Conservation (phyloP, 2,329 filamentous ascomycete species). For the Mollisiaceae sp. region DNA sequence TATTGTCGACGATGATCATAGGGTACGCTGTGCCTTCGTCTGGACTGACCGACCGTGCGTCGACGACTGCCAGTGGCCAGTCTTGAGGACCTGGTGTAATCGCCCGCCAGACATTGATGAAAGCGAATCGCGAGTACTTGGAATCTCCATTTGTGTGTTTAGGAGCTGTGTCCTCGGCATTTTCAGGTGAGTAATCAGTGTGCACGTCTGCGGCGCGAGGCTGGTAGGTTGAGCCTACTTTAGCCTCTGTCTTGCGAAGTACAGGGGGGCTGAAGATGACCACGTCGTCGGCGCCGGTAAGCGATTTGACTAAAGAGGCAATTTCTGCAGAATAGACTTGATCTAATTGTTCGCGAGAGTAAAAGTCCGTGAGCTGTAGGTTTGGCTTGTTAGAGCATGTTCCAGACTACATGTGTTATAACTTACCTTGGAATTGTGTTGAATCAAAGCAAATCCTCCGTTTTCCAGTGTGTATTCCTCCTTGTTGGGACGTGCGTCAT, state of each 20-base stretch:
- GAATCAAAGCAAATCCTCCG: slow-evolving; percentile 13
- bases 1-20: slow-evolving; percentile 9
- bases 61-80: slow-evolving; percentile 9
- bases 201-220: slow-evolving; percentile 10
- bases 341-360: slow-evolving; percentile 11
- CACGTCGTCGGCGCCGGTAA: slow-evolving; percentile 10
- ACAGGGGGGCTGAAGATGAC: slow-evolving; percentile 9
- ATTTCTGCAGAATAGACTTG: slow-evolving; percentile 10
- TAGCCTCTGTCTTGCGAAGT: slow-evolving; percentile 10
- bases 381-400: slow-evolving; percentile 10
- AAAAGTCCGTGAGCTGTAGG: slow-evolving; percentile 10
- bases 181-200: slow-evolving; percentile 3
- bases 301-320: slow-evolving; percentile 7
- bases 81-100: slow-evolving; percentile 10
- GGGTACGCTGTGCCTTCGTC: slow-evolving; percentile 8
- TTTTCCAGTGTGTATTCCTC: slow-evolving; percentile 11
- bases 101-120: slow-evolving; percentile 13
- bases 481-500: slow-evolving; percentile 10
- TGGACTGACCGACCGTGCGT: slow-evolving; percentile 4
- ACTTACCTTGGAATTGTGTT: slow-evolving; percentile 12
- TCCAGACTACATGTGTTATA: slow-evolving; percentile 5
- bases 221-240: slow-evolving; percentile 11
- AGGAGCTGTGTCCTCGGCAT: slow-evolving; percentile 3
- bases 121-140: slow-evolving; percentile 5
- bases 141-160: neutral